Conservation (phyloP, 2,329 filamentous ascomycete genomes). For the Penicillium verrucosum region DNA sequence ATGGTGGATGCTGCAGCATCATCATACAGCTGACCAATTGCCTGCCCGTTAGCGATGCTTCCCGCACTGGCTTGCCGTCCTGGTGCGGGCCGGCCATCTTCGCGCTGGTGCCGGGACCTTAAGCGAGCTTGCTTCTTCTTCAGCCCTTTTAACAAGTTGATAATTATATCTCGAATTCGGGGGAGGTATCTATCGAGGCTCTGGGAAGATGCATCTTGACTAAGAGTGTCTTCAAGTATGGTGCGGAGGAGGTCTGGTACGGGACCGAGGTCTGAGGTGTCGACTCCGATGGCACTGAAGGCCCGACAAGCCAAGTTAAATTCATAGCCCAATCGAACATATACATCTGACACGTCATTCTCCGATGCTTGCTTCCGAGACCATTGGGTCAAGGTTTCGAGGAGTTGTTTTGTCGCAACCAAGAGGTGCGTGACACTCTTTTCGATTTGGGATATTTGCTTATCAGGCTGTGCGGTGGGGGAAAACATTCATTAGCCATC, state of each 20-base stretch:
- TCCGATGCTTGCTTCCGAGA: conserved; percentile 89
- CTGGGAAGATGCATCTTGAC: conserved; percentile 90
- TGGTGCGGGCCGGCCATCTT: conserved; percentile 43
- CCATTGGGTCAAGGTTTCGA: conserved; percentile 97
- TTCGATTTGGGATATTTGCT: conserved; percentile 92
- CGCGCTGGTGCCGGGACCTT: conserved; percentile 54
- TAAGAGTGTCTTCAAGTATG: conserved; percentile 92
- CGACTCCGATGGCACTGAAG: conserved; percentile 94
- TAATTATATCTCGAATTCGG: conserved; percentile 95
- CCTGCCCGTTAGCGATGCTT: conserved; percentile 46
- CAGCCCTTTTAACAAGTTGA: conserved; percentile 89
- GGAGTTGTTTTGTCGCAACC: conserved; percentile 93
- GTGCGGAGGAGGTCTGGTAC: conserved; percentile 86
- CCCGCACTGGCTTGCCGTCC: conserved; percentile 47
- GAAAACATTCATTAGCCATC: conserved; percentile 10
- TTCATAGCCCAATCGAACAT: conserved; percentile 94
- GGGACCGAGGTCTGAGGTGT: conserved; percentile 89
- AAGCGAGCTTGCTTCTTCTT: conserved; percentile 96
- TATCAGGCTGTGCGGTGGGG: conserved; percentile 53
- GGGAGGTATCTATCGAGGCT: conserved; percentile 93
- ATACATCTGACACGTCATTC: conserved; percentile 94
- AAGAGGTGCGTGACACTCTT: conserved; percentile 97
- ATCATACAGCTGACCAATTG: conserved; percentile 46
- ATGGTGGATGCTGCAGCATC: conserved; percentile 32
- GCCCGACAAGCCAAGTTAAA: conserved; percentile 98